A percentile compares a stretch with the other conserved stretches of the same genome.
Evolutionary conservation across 345 rosid genomes (phyloP).

Genomic region (Pseudoturritis turrita): DNA sequence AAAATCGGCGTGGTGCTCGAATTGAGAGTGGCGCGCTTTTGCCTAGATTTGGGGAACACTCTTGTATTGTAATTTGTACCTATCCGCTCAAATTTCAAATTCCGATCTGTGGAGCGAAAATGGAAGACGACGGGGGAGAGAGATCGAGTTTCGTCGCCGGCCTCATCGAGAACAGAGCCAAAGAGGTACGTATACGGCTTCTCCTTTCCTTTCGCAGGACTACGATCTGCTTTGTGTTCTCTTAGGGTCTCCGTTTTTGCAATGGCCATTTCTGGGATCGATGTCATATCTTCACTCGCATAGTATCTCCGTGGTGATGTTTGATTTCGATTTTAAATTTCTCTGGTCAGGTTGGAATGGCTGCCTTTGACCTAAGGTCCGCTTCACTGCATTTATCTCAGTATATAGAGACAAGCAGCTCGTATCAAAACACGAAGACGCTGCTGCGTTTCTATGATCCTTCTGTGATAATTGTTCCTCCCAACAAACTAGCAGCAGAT

Average conservation of each 20-base stretch:
- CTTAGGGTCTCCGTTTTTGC: constrained; percentile 3
- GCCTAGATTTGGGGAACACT: constrained; percentile 3
- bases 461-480: constrained; percentile 71
- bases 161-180: constrained; percentile 88
- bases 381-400: constrained; percentile 94
- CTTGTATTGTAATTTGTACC: too few relatives aligned
- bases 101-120: constrained; percentile 17
- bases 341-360: constrained; percentile 73
- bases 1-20: neutral
- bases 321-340: neutral
- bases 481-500: constrained; percentile 75
- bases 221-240: neutral
- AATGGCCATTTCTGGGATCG: constrained; percentile 3
- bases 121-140: constrained; percentile 87
- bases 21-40: constrained; percentile 28
- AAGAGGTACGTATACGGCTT: constrained; percentile 59
- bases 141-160: constrained; percentile 78
- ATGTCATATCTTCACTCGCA: neutral
- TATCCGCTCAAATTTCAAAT: constrained; percentile 1
- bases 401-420: constrained; percentile 92
- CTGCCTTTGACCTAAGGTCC: constrained; percentile 88
- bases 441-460: constrained; percentile 85
- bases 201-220: neutral
- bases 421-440: constrained; percentile 87
- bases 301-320: neutral